phyloP scores from a whole-genome alignment of 1,284 basidiomycete genomes.

The Austroboletus sp. region DNA sequence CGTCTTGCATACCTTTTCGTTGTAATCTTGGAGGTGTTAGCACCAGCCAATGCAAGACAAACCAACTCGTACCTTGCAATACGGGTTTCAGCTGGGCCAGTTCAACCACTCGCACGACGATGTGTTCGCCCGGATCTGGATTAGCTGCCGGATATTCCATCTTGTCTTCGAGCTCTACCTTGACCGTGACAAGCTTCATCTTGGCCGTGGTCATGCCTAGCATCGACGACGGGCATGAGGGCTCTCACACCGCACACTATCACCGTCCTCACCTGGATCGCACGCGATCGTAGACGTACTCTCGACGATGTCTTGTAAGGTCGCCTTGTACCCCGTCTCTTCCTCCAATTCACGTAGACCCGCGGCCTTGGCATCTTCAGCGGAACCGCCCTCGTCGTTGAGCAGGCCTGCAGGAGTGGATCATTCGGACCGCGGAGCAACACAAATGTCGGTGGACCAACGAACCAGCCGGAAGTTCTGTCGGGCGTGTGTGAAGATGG shows the following conservation, averaged over 20 bases:
- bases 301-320: constrained; percentile 49
- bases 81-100: constrained; percentile 55
- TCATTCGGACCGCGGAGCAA: background rate
- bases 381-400: constrained; percentile 40
- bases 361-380: constrained; percentile 66
- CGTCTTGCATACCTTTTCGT: constrained; percentile 43
- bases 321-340: constrained; percentile 78
- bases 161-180: constrained; percentile 54
- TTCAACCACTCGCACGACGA: constrained; percentile 67
- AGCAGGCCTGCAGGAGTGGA: constrained; percentile 54
- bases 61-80: constrained; percentile 53
- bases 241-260: background rate
- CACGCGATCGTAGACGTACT: constrained; percentile 64
- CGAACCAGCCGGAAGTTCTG: constrained; percentile 78
- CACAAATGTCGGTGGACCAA: background rate
- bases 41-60: background rate
- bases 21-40: constrained; percentile 48
- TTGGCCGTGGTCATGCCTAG: constrained; percentile 78
- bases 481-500: background rate
- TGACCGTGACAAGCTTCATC: constrained; percentile 68
- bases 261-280: constrained; percentile 54
- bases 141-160: constrained; percentile 57
- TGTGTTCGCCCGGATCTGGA: constrained; percentile 78
- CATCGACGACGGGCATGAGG: background rate
- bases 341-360: constrained; percentile 84